Percentiles rank a stretch among this genome's conserved stretches.
Conservation (phyloP, 805 yeast species). For the Myxozyma lipomycoides region DNA sequence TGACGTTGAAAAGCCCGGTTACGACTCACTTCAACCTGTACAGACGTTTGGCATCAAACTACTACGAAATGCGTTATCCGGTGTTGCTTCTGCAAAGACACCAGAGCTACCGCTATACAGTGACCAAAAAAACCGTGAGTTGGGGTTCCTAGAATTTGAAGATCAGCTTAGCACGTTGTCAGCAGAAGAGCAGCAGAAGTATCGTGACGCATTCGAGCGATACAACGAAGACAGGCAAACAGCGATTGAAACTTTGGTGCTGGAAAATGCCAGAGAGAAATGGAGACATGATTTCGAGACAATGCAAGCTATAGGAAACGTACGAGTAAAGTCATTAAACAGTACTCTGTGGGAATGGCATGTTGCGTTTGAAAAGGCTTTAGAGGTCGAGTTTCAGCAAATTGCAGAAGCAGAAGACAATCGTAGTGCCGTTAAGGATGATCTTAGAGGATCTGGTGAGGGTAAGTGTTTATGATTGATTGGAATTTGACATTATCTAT, state of each 20-base stretch:
- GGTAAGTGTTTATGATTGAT: background rate
- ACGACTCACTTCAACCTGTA: constrained; percentile 21
- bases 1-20: constrained; percentile 19
- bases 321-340: constrained; percentile 56
- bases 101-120: constrained; percentile 19
- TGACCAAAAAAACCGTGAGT: constrained; percentile 4
- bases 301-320: constrained; percentile 54
- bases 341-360: constrained; percentile 84
- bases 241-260: constrained; percentile 68
- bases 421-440: background rate
- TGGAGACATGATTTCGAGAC: constrained; percentile 84
- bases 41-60: constrained; percentile 22
- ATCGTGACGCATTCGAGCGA: constrained; percentile 62
- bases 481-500: background rate
- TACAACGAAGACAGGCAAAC: constrained; percentile 75
- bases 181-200: constrained; percentile 45
- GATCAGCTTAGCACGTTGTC: constrained; percentile 42
- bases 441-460: constrained; percentile 15
- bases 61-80: constrained; percentile 18
- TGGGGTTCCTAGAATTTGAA: constrained; percentile 56
- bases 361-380: constrained; percentile 62
- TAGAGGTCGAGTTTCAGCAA: constrained; percentile 59
- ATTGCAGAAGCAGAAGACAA: constrained; percentile 36
- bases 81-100: constrained; percentile 12
- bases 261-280: constrained; percentile 79